phyloP scores from a whole-genome alignment of 208 protist species.

The Blechomonas ayalai region DNA sequence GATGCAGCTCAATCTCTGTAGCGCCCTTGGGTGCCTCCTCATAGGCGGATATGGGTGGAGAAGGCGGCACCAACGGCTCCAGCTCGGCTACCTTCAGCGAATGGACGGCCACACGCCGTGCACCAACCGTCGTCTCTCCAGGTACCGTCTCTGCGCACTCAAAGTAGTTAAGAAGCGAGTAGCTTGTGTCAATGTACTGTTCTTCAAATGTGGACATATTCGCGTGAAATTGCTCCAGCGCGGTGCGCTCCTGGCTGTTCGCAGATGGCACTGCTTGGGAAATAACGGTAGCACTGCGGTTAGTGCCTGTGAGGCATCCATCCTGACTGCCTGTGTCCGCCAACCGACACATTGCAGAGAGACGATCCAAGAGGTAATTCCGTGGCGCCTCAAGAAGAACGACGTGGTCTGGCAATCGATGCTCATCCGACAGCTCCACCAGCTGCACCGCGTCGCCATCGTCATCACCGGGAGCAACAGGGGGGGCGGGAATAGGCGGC shows the following conservation, averaged over 20 bases:
- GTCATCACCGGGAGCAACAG: slow-evolving; percentile 6
- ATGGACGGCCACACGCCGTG: slow-evolving; percentile 23
- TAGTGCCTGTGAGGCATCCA: too few species aligned
- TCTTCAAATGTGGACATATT: slow-evolving; percentile 36
- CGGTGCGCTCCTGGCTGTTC: too few species aligned
- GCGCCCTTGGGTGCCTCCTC: slow-evolving; percentile 18
- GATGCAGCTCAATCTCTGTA: slow-evolving; percentile 34
- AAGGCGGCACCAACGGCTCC: slow-evolving; percentile 63
- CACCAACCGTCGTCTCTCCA: slow-evolving; percentile 23
- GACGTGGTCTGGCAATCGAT: slow-evolving; percentile 65
- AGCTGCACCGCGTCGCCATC: slow-evolving; percentile 7
- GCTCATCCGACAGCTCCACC: slow-evolving; percentile 41
- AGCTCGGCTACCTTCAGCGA: slow-evolving; percentile 35
- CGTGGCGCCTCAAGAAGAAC: slow-evolving; percentile 70
- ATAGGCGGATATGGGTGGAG: slow-evolving; percentile 51
- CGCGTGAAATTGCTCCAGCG: slow-evolving; percentile 54
- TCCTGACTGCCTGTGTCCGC: too few species aligned
- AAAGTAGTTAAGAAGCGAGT: slow-evolving; percentile 70
- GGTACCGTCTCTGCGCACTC: slow-evolving; percentile 57
- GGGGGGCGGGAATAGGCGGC: slow-evolving; percentile 9
- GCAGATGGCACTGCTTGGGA: too few species aligned
- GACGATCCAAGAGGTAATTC: slow-evolving; percentile 67
- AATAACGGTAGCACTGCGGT: too few species aligned
- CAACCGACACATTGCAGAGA: slow-evolving; percentile 23
- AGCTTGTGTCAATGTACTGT: slow-evolving; percentile 52